Evolutionary conservation across 257 asterid genomes (phyloP), one percentile per base, ranked within the genome.

Genomic region (Solanum habrochaites): DNA sequence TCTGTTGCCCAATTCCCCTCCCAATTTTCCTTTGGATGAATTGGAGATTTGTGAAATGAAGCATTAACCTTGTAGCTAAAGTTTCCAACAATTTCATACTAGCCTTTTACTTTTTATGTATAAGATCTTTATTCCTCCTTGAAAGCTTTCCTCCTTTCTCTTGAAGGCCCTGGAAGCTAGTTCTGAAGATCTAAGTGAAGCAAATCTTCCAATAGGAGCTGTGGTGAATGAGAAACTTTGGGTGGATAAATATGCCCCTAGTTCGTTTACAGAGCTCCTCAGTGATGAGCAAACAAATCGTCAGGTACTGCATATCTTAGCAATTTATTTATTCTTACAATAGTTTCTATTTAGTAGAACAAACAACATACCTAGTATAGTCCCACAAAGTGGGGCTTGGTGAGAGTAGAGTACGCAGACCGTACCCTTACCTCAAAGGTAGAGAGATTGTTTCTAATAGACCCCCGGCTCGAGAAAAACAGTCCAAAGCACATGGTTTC

Each of bases 161-260:
- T 85, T 88, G 90, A 90, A 97, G 99, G 98, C 95, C 89, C 86
- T 97, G 93, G 93, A 89, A 88, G 96, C 93, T 86, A 97, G 97
- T 85, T 90, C 80, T 86, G 96, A 92, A 83, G 90, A 88, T 89
- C 89, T 88, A 32, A 90, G 85, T 85, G 93, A 88, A 85, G 89
- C 86, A 77, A 92, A 47, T 73, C 86, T 90, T 85, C 86, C 93
- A 82, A 85, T 90, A 86, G 90, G 86, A 88, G 88, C 93, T 83
- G 91, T 91, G 83, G 86, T 86, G 77, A 91, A 62, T 70, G 98
- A 96, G 88, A 90, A 94, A 89, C 99, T 96, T 87, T 97, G 99
- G 99, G 99, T 97, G 88, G 98, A 97, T 90, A 97, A 95, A 85
- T 97, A 95, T 90, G 95, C 99, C 88, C 99, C 99, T 81, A 96